Evolutionary conservation across 2,329 filamentous ascomycete genomes (phyloP), one percentile per base, ranked within the genome.

Genomic region (Alternaria alternata): DNA sequence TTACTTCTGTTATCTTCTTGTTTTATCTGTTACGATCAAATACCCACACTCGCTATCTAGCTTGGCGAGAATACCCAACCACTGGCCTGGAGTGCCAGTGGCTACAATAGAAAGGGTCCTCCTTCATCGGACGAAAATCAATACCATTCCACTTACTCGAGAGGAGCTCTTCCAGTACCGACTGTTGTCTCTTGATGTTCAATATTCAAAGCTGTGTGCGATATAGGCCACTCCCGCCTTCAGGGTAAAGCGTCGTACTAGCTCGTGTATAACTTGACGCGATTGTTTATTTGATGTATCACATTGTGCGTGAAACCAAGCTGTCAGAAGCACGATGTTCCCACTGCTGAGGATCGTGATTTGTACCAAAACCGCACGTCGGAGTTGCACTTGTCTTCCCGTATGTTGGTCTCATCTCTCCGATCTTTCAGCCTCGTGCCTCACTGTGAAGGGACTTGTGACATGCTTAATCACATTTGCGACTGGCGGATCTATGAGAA

Each of bases 81-180:
- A 49, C 61, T 67, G 69, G 63, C 62, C 61, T 59, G 66, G 66
- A 54, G 53, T 52, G 65, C 38, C 48, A 54, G 63, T 65, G 66
- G 68, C 57, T 65, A 71, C 65, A 64, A 65, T 75, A 76, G 74
- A 76, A 74, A 75, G 69, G 72, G 65, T 68, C 66, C 69, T 69
- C 73, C 73, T 75, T 74, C 74, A 75, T 63, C 68, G 73, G 74
- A 75, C 65, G 69, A 73, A 76, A 76, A 73, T 69, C 63, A 59
- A 70, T 70, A 65, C 62, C 68, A 68, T 36, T 36, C 32, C 46
- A 18, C 22, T 26, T 36, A 34, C 32, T 36, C 20, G 6, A 24
- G 24, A n/a, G n/a, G 32, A 20, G 14, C 11, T 36, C 16, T 36
- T 12, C 32, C 16, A 26, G 7, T 26, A 36, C 20, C 22, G 8